phyloP scores from a whole-genome alignment of 1,139 yeast species.

The Debaryomyces singareniensis region DNA sequence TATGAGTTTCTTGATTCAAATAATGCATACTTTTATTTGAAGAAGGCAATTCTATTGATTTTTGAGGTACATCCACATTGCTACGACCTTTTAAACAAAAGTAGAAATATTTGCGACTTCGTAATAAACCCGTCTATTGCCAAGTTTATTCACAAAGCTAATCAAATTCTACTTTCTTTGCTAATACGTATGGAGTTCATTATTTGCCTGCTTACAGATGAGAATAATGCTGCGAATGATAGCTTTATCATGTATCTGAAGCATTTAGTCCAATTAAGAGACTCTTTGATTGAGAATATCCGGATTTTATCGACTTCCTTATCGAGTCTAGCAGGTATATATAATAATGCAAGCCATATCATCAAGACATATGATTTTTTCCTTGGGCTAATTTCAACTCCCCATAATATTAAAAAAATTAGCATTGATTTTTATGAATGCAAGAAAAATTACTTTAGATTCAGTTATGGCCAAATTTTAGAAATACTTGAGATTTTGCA shows the following conservation, averaged over 20 bases:
- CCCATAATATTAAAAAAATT: too few species aligned
- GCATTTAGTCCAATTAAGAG: background rate
- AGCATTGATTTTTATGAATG: too few species aligned
- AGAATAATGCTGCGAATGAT: background rate
- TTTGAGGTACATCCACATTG: constrained; percentile 2
- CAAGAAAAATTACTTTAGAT: too few species aligned
- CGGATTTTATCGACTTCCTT: background rate
- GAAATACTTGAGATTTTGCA: too few species aligned
- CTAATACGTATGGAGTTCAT: background rate
- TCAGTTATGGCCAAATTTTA: too few species aligned
- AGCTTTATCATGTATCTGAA: background rate
- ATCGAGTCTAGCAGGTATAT: background rate
- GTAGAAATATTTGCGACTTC: constrained; percentile 1
- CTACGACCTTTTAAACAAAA: constrained; percentile 1
- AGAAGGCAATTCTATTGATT: constrained; percentile 4
- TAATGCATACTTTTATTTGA: constrained; percentile 2
- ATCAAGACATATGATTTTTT: background rate
- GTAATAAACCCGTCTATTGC: constrained; percentile 4
- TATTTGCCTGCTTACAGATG: background rate
- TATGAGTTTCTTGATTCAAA: constrained; percentile 2
- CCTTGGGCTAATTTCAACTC: too few species aligned
- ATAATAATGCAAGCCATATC: background rate
- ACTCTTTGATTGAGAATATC: background rate
- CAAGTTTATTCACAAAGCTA: constrained; percentile 3
- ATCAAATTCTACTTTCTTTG: constrained; percentile 3